Percentiles rank a stretch among this genome's conserved stretches.
Evolutionary conservation across 305 asterid species (phyloP).

Genomic region (Solanum chacoense): DNA sequence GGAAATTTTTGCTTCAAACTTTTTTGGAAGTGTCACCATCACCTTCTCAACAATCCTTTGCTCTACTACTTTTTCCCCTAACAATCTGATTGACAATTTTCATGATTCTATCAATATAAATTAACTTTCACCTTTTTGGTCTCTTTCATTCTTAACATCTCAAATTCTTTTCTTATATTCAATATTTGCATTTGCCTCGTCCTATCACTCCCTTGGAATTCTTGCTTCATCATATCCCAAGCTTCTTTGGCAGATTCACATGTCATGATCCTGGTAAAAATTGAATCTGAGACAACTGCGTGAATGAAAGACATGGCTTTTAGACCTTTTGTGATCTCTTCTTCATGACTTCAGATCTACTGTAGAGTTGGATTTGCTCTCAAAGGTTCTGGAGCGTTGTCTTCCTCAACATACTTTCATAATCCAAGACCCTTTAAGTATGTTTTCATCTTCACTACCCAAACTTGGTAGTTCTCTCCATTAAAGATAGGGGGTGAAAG

Average conservation of each 20-base stretch:
- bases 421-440: background rate
- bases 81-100: background rate
- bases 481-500: background rate
- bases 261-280: no score
- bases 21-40: background rate
- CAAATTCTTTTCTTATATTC: no score
- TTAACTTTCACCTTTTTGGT: background rate
- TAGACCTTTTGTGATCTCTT: background rate
- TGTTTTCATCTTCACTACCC: background rate
- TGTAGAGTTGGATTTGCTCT: background rate
- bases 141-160: no score
- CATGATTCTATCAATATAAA: background rate
- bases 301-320: no score
- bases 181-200: no score
- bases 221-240: no score
- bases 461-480: background rate
- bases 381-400: background rate
- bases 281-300: no score
- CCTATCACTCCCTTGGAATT: no score
- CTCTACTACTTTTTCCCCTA: background rate
- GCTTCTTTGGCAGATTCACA: no score
- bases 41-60: background rate
- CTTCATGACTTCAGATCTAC: background rate
- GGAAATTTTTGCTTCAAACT: background rate
- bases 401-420: background rate